Evolutionary conservation across 768 basidiomycete genomes (phyloP).

Genomic region (Solioccasus polychromus): DNA sequence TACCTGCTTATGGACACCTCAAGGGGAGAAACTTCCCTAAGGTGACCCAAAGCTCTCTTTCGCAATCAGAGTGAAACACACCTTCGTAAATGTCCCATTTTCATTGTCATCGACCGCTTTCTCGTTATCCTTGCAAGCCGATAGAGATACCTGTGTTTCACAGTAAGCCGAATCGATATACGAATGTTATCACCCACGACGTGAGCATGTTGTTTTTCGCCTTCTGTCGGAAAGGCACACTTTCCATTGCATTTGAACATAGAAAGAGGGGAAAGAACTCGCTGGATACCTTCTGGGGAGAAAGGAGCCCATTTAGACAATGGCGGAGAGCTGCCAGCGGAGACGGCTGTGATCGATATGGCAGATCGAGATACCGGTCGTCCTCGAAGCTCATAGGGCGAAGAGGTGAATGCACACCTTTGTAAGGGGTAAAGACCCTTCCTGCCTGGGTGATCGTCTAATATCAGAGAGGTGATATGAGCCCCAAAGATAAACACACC

Average conservation of each 20-base stretch:
- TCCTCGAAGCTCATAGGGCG: slow-evolving; percentile 5
- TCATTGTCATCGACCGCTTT: slow-evolving; percentile 18
- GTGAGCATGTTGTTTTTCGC: slow-evolving; percentile 11
- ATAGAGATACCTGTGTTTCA: slow-evolving; percentile 22
- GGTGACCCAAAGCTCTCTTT: slow-evolving; percentile 1
- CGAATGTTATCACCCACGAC: slow-evolving; percentile 18
- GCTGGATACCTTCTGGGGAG: neutral
- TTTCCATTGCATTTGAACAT: slow-evolving; percentile 18
- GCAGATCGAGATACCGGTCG: slow-evolving; percentile 11
- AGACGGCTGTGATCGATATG: slow-evolving; percentile 12
- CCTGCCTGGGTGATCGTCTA: slow-evolving; percentile 3
- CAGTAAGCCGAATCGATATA: neutral
- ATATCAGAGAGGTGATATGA: neutral
- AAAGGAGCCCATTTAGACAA: slow-evolving; percentile 13
- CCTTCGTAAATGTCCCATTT: slow-evolving; percentile 22
- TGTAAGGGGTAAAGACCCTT: neutral
- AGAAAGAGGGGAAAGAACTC: slow-evolving; percentile 22
- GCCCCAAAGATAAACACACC: neutral
- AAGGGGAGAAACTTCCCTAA: slow-evolving; percentile 26
- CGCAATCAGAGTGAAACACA: neutral
- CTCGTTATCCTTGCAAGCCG: slow-evolving; percentile 29
- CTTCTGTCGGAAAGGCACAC: slow-evolving; percentile 6
- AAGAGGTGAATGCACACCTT: neutral
- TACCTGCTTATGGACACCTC: too few species aligned
- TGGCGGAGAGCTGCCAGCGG: slow-evolving; percentile 16